Base-by-base conservation (phyloP, 352 stramenopile species). In the Globisporangium spinosum region DNA sequence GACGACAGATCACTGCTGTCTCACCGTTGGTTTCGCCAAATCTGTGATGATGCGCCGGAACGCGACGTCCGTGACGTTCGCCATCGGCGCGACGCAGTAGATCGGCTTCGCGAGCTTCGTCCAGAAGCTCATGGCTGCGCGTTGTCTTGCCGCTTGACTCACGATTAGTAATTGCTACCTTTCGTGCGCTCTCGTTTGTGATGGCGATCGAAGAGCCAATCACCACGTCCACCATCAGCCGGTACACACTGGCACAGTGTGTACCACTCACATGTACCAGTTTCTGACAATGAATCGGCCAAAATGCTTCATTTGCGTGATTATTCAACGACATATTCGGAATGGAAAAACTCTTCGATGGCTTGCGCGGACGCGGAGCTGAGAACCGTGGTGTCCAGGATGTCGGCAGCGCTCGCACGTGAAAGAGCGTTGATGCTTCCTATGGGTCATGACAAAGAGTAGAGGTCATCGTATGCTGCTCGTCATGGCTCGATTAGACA, bases 21-120 rank as follows among this genome's bases (percentile, higher is more conserved):
- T 58, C 20, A 59, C 87, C 64, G 84, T 85, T 5, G 87, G 87
- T 68, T 92, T 93, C 58, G 81, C 82, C 51, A 95, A 76, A 49
- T 95, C 83, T 12, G 76, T 85, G 68, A 95, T 89, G 38, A 93
- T 73, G 25, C 73, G 73, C 12, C 87, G 85, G 60, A 91, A 93
- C 9, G 83, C 84, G 3, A 75, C 79, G 51, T 95, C 87, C 40
- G 83, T 95, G 64, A 95, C 87, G 70, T 95, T 91, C 20, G 87
- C 87, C 87, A 95, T 95, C 29, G 85, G 87, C 59, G 87, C 87
- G 53, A 95, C 85, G 70, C 85, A 93, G 65, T 87, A 90, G 47
- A 95, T 83, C 43, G 87, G 87, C 58, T 83, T 84, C 62, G 73
- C 58, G 67, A 95, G 66, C 51, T 64, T 56, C 38, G 68, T 75